A percentile compares a stretch with the other conserved stretches of the same genome.
Conservation (phyloP, 208 protist species). For the Trichomonas vaginalis region DNA sequence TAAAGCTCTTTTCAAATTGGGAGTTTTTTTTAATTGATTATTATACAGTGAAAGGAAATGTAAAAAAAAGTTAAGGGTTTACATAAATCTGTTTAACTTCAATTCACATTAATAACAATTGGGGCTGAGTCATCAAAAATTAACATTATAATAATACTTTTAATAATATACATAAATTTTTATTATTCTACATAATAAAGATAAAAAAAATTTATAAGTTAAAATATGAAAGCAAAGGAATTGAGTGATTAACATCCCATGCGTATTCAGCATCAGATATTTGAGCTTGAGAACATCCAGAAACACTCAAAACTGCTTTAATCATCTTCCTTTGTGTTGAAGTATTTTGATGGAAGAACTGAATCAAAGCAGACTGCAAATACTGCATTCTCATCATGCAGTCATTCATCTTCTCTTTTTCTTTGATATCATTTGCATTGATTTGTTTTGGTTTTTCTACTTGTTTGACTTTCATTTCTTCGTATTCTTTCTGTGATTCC, state of each 20-base stretch:
- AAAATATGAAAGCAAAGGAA: neutral
- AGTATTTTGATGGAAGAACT: neutral
- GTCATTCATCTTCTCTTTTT: neutral
- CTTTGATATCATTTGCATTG: neutral
- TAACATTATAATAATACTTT: no score
- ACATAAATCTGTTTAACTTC: no score
- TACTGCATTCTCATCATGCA: neutral
- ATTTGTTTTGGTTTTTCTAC: neutral
- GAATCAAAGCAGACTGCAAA: neutral
- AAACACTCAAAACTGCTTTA: neutral
- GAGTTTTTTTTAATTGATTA: no score
- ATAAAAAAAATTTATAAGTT: neutral
- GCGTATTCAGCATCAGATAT: neutral
- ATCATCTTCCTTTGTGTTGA: neutral
- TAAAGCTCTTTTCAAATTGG: no score
- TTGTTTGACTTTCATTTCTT: neutral
- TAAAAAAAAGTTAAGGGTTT: no score
- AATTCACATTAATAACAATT: no score
- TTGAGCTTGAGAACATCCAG: neutral
- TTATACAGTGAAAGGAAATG: no score
- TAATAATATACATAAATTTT: no score
- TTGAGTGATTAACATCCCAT: neutral
- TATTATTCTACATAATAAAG: no score
- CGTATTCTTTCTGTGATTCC: neutral
- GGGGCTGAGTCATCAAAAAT: no score